These are phyloP conservation scores for Teunomyces pallodes DNA, from an alignment of 805 yeast species.

Conservation along the genomic window DNA sequence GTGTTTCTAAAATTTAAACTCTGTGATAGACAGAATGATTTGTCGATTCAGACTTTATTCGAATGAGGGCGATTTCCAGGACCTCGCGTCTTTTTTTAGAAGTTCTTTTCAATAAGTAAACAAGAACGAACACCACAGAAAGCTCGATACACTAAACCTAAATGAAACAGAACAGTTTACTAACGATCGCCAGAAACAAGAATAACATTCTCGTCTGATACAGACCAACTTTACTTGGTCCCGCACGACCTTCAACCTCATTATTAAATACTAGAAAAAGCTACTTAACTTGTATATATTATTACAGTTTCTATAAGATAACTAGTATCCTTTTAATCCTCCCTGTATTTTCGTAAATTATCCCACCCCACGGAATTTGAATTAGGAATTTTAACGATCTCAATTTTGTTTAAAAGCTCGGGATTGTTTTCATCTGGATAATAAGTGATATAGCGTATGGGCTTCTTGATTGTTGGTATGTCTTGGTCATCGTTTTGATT, in stretches of 20 bases:
- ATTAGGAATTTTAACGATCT: constrained; percentile 41
- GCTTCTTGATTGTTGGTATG: constrained; percentile 26
- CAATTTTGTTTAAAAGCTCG: constrained; percentile 34
- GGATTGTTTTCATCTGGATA: constrained; percentile 32
- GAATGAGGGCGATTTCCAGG: background rate
- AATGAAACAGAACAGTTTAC: background rate
- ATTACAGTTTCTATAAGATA: background rate
- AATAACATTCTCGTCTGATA: constrained; percentile 1
- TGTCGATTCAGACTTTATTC: background rate
- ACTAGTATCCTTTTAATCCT: background rate
- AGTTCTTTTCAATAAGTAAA: background rate
- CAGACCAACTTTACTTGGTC: background rate
- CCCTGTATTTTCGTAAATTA: constrained; percentile 33
- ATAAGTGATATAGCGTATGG: constrained; percentile 29
- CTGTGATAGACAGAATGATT: background rate
- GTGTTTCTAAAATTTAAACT: background rate
- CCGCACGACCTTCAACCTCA: constrained; percentile 1
- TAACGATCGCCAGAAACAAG: background rate
- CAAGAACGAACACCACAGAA: background rate
- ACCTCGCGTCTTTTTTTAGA: background rate
- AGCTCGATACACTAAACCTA: background rate
- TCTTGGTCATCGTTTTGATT: constrained; percentile 8
- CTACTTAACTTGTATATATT: too few relatives aligned
- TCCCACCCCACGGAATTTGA: constrained; percentile 45
- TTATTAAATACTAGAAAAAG: too few relatives aligned